Percentiles rank a stretch among this genome's conserved stretches.
phyloP scores from a whole-genome alignment of 441 rosid genomes.

The Melastoma candidum region DNA sequence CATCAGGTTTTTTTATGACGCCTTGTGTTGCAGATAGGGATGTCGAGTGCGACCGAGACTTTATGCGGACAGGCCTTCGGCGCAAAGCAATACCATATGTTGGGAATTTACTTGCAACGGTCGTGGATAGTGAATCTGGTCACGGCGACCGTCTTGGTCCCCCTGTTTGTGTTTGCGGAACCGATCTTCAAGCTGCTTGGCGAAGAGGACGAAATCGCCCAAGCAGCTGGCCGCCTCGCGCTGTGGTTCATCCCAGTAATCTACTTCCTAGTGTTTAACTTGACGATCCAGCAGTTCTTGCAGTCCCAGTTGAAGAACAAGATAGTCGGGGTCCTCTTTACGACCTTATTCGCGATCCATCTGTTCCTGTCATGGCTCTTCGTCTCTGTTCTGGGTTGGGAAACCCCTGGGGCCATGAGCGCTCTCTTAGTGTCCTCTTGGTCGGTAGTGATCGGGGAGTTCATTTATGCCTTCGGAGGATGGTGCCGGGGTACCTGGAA shows the following conservation, averaged over 20 bases:
- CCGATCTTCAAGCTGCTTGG: constrained; percentile 13
- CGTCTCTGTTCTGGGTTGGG: constrained; percentile 32
- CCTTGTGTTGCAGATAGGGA: constrained; percentile 8
- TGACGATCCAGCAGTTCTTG: constrained; percentile 51
- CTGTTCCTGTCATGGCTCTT: constrained; percentile 46
- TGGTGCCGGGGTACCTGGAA: constrained; percentile 68
- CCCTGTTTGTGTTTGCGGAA: not conserved
- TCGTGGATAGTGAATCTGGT: constrained; percentile 13
- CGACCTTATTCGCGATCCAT: constrained; percentile 28
- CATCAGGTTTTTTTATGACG: no score
- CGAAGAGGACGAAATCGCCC: constrained; percentile 2
- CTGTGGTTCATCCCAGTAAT: constrained; percentile 51
- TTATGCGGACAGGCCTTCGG: constrained; percentile 16
- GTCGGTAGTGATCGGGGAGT: constrained; percentile 30
- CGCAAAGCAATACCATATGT: constrained; percentile 15
- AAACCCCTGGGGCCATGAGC: constrained; percentile 52
- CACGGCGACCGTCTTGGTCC: constrained; percentile 1
- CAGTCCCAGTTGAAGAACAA: constrained; percentile 55
- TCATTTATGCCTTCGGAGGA: constrained; percentile 51
- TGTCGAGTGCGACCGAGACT: constrained; percentile 14
- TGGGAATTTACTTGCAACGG: constrained; percentile 15
- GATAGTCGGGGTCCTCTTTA: constrained; percentile 36
- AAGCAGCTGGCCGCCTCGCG: constrained; percentile 6
- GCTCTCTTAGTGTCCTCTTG: constrained; percentile 37
- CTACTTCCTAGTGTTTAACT: constrained; percentile 23